Base-by-base conservation (phyloP, 2,329 filamentous ascomycete genomes). In the Xylariaceae sp. region DNA sequence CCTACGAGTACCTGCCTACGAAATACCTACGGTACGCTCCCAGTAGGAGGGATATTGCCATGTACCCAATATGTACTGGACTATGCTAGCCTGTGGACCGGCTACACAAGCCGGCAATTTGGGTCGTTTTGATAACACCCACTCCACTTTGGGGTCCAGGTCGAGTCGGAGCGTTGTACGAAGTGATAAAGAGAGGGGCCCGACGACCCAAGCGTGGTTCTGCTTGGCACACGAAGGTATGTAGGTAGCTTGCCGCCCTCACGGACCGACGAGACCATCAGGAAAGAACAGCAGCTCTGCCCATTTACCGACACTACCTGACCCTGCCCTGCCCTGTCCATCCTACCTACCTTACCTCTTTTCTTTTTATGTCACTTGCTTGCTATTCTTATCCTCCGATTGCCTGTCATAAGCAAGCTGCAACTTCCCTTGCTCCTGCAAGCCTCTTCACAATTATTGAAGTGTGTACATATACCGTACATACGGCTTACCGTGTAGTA, bases 151-250 rank as follows among this genome's bases (percentile, higher is more conserved):
- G 58, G 51, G 48, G 61, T 53, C 61, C 48, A 54, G 55, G 61
- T 61, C 56, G 60, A 59, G 61, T 57, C 45, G 50, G 56, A 47
- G 60, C 60, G 55, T 44, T 56, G 45, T 37, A 50, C 57, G 60
- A 52, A 61, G 56, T 62, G 59, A 57, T 61, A 58, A 48, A 61
- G 63, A 61, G 63, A 57, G 62, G 60, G 60, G 58, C 58, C 61
- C 51, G 58, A 59, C 60, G 51, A 58, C 56, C 57, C 51, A 60
- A 58, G 56, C 51, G 57, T 35, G 34, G 30, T 30, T 35, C 60
- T 52, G 56, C 57, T 52, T 58, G 53, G 58, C 51, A 8, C 17
- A 13, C 11, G 6, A 18, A 34, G 10, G 15, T 23, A 35, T 11
- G 18, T 41, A 54, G 39, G 35, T 34, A 52, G 47, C 51, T 59